These are phyloP conservation scores for Lactarius pseudohatsudake DNA, from an alignment of 768 basidiomycete species.

Conservation along the genomic window DNA sequence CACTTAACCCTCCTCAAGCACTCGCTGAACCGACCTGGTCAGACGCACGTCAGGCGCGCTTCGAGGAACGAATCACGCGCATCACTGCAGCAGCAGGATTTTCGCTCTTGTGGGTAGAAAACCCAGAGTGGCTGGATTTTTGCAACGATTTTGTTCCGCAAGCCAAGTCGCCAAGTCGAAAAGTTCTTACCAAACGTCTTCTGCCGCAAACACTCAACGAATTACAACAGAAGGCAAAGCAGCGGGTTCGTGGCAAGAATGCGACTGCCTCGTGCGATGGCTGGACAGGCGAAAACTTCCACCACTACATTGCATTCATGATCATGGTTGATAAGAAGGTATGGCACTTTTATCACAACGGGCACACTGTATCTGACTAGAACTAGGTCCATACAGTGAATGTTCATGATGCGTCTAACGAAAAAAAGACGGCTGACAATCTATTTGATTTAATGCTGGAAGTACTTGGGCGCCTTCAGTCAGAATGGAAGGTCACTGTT, in stretches of 20 bases:
- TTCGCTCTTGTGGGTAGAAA: neutral
- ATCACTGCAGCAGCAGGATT: too few species aligned
- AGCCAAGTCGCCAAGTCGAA: neutral
- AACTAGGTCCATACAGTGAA: neutral
- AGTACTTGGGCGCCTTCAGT: too few species aligned
- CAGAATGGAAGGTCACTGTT: too few species aligned
- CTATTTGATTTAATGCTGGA: neutral
- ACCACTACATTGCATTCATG: too few species aligned
- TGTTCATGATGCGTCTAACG: neutral
- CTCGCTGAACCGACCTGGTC: too few species aligned
- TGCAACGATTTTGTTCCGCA: neutral
- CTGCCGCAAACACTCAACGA: neutral
- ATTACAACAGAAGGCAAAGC: neutral
- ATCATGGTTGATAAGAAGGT: too few species aligned
- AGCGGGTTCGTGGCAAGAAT: neutral
- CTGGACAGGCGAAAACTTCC: neutral
- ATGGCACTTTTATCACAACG: neutral
- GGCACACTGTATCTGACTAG: neutral
- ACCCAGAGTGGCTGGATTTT: neutral
- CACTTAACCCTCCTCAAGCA: too few species aligned
- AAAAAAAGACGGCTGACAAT: neutral
- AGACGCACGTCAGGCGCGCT: too few species aligned
- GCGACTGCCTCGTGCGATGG: neutral
- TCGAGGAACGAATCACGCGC: too few species aligned
- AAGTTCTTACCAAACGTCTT: neutral